These are phyloP conservation scores for Cercospora canescens DNA, from an alignment of 2,329 filamentous ascomycete species.

Conservation along the genomic window DNA sequence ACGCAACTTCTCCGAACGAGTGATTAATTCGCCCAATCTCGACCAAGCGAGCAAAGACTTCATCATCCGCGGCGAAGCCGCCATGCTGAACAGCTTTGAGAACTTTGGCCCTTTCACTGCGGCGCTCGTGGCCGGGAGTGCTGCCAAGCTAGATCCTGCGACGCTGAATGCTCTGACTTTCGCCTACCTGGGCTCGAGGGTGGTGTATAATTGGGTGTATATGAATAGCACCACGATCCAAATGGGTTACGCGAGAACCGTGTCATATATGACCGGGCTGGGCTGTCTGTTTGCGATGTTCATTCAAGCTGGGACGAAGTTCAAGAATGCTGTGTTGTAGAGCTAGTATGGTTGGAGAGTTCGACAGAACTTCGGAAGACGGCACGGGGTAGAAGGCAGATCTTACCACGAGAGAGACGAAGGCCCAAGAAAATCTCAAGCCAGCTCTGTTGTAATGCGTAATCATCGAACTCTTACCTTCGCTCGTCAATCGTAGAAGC, in stretches of 20 bases:
- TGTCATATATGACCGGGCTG: constrained; percentile 27
- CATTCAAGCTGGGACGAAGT: constrained; percentile 29
- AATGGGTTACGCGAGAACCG: constrained; percentile 22
- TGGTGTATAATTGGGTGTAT: constrained; percentile 35
- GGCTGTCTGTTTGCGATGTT: constrained; percentile 29
- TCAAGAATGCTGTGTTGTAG: constrained; percentile 10
- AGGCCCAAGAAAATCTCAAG: not conserved
- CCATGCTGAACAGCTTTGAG: constrained; percentile 41
- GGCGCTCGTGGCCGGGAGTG: constrained; percentile 41
- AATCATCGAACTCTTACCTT: not conserved
- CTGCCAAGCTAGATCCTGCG: constrained; percentile 33
- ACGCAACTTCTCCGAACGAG: constrained; percentile 29
- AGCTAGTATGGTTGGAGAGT: not conserved
- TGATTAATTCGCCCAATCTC: constrained; percentile 34
- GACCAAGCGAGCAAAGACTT: constrained; percentile 36
- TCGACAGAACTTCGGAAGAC: not conserved
- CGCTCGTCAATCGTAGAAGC: not conserved
- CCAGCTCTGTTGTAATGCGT: not conserved
- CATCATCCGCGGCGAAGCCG: constrained; percentile 40
- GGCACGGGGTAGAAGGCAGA: not conserved
- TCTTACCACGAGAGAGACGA: not conserved
- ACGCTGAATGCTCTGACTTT: constrained; percentile 32
- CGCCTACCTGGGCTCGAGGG: constrained; percentile 30
- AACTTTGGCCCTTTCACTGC: constrained; percentile 43
- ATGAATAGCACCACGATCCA: constrained; percentile 27